Base-by-base conservation (phyloP, 257 asterid genomes). In the Solanum sitiens region DNA sequence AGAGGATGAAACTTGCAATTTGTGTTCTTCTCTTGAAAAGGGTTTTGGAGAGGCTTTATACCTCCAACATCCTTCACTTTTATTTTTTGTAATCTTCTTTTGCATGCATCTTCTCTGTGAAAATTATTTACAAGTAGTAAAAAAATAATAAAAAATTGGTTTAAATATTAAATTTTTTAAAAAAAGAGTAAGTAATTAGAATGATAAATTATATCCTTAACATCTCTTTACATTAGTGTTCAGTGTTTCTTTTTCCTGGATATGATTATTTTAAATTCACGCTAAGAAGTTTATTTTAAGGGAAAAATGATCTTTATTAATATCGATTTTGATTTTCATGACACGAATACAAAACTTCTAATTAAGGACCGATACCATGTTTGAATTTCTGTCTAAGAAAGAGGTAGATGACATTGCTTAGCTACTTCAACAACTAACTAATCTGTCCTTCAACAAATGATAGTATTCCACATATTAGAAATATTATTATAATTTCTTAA, bases 1-100 rank as follows among this genome's bases (percentile, higher is more conserved):
- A 94, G 73, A 2, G 93, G 93, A 73, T 90, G 92, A 33, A 91
- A 86, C 87, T 87, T 96, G 91, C 94, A 92, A 90, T 87, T 92
- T 50, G 89, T 84, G 86, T 71, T 88, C 89, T 91, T 94, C 39
- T 91, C 95, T 35, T 91, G 92, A 61, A 89, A 85, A 8, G 91
- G 86, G 23, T 87, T 61, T 74, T 87, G 92, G 20, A 94, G 88
- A 10, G 95, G 93, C 85, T 92, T 93, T 33, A 83, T 73, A 44
- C 30, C 91, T 25, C 76, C 92, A 27, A 35, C 89, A 5, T 89
- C 91, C 89, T 86, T 93, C 87, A 93, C 92, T 90, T 90, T 95
- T 73, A 88, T 94, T 91, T 90, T 92, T 35, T 91, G 90, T 76
- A 68, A 59, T 35, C 91, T 90, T 75, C 91, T 87, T 86, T 90